A percentile compares a stretch with the other conserved stretches of the same genome.
Conservation (phyloP, 2,329 filamentous ascomycete genomes). For the Pezicula radicicola region DNA sequence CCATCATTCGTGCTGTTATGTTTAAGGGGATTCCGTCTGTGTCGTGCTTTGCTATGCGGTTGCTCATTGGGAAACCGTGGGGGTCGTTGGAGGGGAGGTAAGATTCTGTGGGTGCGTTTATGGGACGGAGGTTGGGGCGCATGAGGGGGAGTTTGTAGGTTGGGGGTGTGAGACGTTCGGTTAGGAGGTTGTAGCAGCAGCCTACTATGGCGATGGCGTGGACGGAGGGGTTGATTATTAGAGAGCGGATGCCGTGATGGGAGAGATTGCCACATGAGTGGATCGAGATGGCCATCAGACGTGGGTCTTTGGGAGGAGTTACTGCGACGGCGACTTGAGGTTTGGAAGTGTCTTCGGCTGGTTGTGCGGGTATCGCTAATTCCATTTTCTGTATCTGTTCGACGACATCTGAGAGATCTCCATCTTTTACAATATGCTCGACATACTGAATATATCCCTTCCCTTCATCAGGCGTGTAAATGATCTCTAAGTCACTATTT, state of each 20-base stretch:
- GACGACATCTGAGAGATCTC: slow-evolving; percentile 68
- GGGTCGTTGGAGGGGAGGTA: slow-evolving; percentile 57
- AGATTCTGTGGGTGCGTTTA: slow-evolving; percentile 65
- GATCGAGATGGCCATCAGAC: slow-evolving; percentile 85
- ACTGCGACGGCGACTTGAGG: background rate
- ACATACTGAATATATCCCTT: slow-evolving; percentile 75
- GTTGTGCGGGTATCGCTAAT: slow-evolving; percentile 9
- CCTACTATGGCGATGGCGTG: slow-evolving; percentile 92
- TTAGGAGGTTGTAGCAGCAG: slow-evolving; percentile 96
- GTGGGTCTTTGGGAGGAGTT: slow-evolving; percentile 32
- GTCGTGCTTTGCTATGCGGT: slow-evolving; percentile 57
- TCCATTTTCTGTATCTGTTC: slow-evolving; percentile 51
- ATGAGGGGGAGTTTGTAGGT: slow-evolving; percentile 81
- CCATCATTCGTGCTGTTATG: slow-evolving; percentile 98
- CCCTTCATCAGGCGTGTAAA: slow-evolving; percentile 56
- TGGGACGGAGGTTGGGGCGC: slow-evolving; percentile 63
- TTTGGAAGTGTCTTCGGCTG: background rate
- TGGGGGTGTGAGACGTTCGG: slow-evolving; percentile 81
- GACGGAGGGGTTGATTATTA: slow-evolving; percentile 80
- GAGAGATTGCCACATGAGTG: slow-evolving; percentile 98
- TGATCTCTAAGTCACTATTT: slow-evolving; percentile 43
- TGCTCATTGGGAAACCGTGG: slow-evolving; percentile 91
- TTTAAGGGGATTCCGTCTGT: slow-evolving; percentile 74
- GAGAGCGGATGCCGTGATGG: slow-evolving; percentile 85
- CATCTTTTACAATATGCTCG: slow-evolving; percentile 69